Percentiles rank a stretch among this genome's conserved stretches.
Conservation (phyloP, 352 stramenopile species). For the Pythium sukuiense region DNA sequence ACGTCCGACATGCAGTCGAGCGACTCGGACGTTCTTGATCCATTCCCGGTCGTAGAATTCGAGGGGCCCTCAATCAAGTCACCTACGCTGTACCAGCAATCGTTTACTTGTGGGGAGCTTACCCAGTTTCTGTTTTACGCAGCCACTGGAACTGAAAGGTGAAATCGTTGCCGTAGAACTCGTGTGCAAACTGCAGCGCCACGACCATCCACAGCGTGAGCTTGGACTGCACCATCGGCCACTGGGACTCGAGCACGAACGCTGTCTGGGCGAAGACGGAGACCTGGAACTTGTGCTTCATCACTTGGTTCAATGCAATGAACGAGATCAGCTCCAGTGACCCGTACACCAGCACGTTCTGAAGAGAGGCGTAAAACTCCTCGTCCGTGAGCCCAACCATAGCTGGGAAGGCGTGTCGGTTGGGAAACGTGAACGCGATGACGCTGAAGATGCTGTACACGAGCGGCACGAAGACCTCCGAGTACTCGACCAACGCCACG, state of each 20-base stretch:
- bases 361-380: conserved; percentile 8
- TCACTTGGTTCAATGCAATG: conserved; percentile 18
- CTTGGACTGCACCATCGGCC: conserved; percentile 31
- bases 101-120: too few species aligned
- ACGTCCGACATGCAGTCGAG: too few species aligned
- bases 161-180: conserved; percentile 23
- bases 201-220: conserved; percentile 27
- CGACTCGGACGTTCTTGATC: too few species aligned
- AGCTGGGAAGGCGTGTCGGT: conserved; percentile 27
- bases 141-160: conserved; percentile 33
- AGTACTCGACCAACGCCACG: conserved; percentile 37
- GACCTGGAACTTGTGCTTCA: conserved; percentile 18
- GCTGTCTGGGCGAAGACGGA: conserved; percentile 23
- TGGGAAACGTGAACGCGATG: conserved; percentile 34
- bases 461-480: conserved; percentile 34
- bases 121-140: not conserved
- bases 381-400: conserved; percentile 7
- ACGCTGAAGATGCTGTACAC: conserved; percentile 36
- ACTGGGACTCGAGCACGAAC: conserved; percentile 33
- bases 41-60: too few species aligned
- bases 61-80: too few species aligned
- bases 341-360: conserved; percentile 29
- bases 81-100: too few species aligned
- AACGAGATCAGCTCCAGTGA: conserved; percentile 27
- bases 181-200: conserved; percentile 15